A percentile compares a stretch with the other conserved stretches of the same genome.
These are phyloP conservation scores for Neurospora crassa DNA, from an alignment of 2,329 filamentous ascomycete species.

Conservation along the genomic window DNA sequence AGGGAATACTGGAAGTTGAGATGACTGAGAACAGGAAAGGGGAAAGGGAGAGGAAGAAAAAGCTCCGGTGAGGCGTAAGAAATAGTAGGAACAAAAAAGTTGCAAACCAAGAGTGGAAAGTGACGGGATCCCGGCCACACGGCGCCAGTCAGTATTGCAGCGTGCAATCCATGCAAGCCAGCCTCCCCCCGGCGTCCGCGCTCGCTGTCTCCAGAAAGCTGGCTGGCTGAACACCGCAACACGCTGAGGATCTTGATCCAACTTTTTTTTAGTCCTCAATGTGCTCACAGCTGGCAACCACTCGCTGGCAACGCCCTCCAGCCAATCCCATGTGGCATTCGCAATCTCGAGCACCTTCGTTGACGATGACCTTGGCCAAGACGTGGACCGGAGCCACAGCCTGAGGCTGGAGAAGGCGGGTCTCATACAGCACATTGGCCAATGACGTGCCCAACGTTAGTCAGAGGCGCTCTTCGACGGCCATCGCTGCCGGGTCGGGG, in stretches of 20 bases:
- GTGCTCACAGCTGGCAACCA: constrained; percentile 1
- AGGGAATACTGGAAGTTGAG: constrained; percentile 6
- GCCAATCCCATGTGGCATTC: neutral
- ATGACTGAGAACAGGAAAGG: neutral
- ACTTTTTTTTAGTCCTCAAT: constrained; percentile 9
- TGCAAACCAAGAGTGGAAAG: constrained; percentile 1
- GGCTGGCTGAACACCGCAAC: neutral
- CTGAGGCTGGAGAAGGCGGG: constrained; percentile 7
- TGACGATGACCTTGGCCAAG: constrained; percentile 15
- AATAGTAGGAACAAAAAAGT: neutral
- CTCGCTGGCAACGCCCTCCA: neutral
- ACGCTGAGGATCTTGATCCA: neutral
- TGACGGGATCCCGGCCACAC: neutral
- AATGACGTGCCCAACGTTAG: constrained; percentile 14
- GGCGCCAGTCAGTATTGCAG: neutral
- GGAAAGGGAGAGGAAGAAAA: constrained; percentile 8
- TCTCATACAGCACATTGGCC: neutral
- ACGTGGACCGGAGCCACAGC: constrained; percentile 10
- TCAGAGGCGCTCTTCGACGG: constrained; percentile 8
- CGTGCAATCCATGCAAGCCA: neutral
- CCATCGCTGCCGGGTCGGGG: neutral
- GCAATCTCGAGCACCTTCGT: neutral
- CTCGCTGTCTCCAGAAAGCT: neutral
- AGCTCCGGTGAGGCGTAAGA: constrained; percentile 7
- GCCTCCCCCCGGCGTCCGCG: neutral